phyloP scores from a whole-genome alignment of 805 yeast genomes.

The Torulaspora gathmanii region DNA sequence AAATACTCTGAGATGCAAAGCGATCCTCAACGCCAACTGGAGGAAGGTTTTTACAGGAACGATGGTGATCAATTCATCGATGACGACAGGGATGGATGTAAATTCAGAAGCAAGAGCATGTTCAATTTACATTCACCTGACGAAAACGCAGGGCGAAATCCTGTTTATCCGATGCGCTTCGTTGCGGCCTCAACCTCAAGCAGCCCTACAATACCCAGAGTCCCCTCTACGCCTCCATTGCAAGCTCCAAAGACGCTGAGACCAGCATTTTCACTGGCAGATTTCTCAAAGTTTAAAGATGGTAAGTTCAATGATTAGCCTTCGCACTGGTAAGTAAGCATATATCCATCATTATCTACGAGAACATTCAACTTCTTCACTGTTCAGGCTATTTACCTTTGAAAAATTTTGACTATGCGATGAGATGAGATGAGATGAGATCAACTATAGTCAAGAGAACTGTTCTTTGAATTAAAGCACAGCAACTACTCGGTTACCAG shows the following conservation, averaged over 20 bases:
- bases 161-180: slow-evolving; percentile 11
- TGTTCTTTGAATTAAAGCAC: no score
- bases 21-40: slow-evolving; percentile 14
- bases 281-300: slow-evolving; percentile 30
- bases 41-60: slow-evolving; percentile 15
- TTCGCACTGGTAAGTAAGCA: background rate
- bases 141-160: slow-evolving; percentile 7
- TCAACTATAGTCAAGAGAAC: no score
- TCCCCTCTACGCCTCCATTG: slow-evolving; percentile 7
- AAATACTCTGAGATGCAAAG: slow-evolving; percentile 11
- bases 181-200: slow-evolving; percentile 3
- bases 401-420: slow-evolving; percentile 18
- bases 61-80: slow-evolving; percentile 7
- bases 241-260: slow-evolving; percentile 14
- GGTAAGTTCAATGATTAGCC: slow-evolving; percentile 14
- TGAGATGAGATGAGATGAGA: slow-evolving; percentile 25
- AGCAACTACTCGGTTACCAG: background rate
- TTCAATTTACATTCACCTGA: slow-evolving; percentile 17
- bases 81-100: slow-evolving; percentile 15
- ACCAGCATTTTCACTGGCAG: slow-evolving; percentile 29
- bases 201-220: slow-evolving; percentile 2
- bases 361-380: background rate
- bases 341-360: background rate
- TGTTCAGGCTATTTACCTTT: slow-evolving; percentile 3
- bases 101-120: slow-evolving; percentile 32